Base-by-base conservation (phyloP, 2,329 filamentous ascomycete species). In the Cryphonectria radicalis region DNA sequence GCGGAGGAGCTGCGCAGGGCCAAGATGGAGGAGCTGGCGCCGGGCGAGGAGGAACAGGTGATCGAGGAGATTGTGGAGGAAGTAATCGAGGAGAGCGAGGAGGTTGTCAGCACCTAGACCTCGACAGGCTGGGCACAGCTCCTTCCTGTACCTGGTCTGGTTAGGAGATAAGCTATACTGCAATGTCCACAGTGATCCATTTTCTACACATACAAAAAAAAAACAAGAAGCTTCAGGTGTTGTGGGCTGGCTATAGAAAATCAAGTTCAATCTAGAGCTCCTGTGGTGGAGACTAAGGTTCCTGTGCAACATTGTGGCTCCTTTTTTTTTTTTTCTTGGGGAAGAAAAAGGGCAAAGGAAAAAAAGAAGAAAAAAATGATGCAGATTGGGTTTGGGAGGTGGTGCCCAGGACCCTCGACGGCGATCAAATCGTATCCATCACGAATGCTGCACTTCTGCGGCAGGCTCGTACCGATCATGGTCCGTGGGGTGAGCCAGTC, bases 1-100 rank as follows among this genome's bases (percentile, higher is more conserved):
- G 86, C 90, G 68, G 90, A 91, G 76, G 87, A 85, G 74, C 83
- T 91, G 46, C 82, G 90, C 73, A 87, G 89, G 76, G 83, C 86
- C 71, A 87, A 89, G 81, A 86, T 84, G 64, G 82, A 81, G 70
- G 78, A 83, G 70, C 79, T 88, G 72, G 84, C 88, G 79, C 85
- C 85, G 59, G 89, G 89, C 76, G 90, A 89, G 72, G 89, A 93
- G 82, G 93, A 93, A 74, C 85, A 89, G 77, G 90, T 97, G 74
- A 94, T 98, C 74, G 96, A 98, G 83, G 93, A 95, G 85, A 92
- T 93, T 76, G 90, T 93, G 75, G 92, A 94, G 83, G 95, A 98
- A 84, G 95, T 91, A 32, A 81, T 91, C 67, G 89, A 95, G 83
- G 93, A 98, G 88, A 92, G 86, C 71, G 96, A 98, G 86, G 96